phyloP scores from a whole-genome alignment of 2,329 filamentous ascomycete species.

The Helotiales sp. region DNA sequence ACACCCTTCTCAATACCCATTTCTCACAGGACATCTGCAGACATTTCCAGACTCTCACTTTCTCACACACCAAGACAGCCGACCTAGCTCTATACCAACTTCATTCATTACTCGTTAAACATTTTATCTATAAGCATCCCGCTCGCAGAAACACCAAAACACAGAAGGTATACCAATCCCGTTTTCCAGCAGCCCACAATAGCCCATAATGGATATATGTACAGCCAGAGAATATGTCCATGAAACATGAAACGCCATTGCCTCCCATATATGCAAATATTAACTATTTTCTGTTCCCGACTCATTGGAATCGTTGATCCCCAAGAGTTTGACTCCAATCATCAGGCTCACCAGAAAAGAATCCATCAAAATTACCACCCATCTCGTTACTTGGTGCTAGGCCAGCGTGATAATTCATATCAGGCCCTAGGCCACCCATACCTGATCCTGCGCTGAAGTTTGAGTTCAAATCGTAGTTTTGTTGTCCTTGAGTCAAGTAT shows the following conservation, averaged over 20 bases:
- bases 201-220: not conserved
- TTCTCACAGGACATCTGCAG: too few species aligned
- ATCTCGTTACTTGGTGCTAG: slow-evolving; percentile 23
- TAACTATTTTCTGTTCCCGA: not conserved
- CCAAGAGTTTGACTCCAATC: slow-evolving; percentile 27
- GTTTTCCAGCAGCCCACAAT: not conserved
- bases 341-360: slow-evolving; percentile 29
- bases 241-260: not conserved
- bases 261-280: not conserved
- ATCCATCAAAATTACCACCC: slow-evolving; percentile 26
- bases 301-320: slow-evolving; percentile 17
- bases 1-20: too few species aligned
- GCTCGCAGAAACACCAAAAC: not conserved
- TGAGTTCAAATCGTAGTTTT: slow-evolving; percentile 23
- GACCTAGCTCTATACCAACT: too few species aligned
- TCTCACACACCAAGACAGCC: too few species aligned
- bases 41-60: too few species aligned
- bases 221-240: not conserved
- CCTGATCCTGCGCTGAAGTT: slow-evolving; percentile 11
- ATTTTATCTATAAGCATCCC: not conserved
- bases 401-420: slow-evolving; percentile 25
- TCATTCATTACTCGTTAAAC: not conserved
- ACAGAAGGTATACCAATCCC: not conserved
- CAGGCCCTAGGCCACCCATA: slow-evolving; percentile 16
- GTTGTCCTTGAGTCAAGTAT: slow-evolving; percentile 51